Evolutionary conservation across 2,329 filamentous ascomycete species (phyloP).

Genomic region (Mycosphaerella sp.): DNA sequence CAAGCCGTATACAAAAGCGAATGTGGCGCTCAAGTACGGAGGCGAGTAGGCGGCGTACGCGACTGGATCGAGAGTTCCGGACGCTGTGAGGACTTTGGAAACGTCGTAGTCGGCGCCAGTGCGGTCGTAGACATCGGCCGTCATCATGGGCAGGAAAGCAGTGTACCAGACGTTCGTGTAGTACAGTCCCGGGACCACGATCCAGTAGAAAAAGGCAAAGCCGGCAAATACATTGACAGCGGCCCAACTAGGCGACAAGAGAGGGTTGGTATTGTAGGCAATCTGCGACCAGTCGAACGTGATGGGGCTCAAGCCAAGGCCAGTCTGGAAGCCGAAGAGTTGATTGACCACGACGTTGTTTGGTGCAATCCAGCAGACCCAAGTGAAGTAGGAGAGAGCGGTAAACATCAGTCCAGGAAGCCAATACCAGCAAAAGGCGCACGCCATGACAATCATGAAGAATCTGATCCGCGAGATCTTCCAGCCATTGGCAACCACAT

Average conservation of each 20-base stretch:
- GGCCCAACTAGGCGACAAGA: slow-evolving; percentile 37
- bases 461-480: slow-evolving; percentile 76
- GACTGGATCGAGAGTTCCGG: slow-evolving; percentile 23
- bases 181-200: slow-evolving; percentile 41
- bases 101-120: slow-evolving; percentile 75
- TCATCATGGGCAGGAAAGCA: slow-evolving; percentile 81
- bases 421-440: slow-evolving; percentile 67
- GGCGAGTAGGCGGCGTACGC: slow-evolving; percentile 40
- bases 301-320: slow-evolving; percentile 72
- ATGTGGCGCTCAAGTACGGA: slow-evolving; percentile 36
- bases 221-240: slow-evolving; percentile 40
- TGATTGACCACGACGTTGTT: slow-evolving; percentile 82
- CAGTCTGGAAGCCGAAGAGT: slow-evolving; percentile 70
- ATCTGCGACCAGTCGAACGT: slow-evolving; percentile 92
- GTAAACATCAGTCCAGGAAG: slow-evolving; percentile 76
- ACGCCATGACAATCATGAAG: slow-evolving; percentile 67
- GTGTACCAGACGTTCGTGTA: slow-evolving; percentile 61
- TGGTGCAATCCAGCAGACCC: slow-evolving; percentile 82
- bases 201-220: slow-evolving; percentile 41
- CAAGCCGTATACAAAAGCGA: slow-evolving; percentile 36
- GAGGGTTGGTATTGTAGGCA: slow-evolving; percentile 72
- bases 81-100: slow-evolving; percentile 61
- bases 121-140: slow-evolving; percentile 79
- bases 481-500: slow-evolving; percentile 60
- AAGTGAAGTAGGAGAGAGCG: slow-evolving; percentile 81